Percentiles rank a stretch among this genome's conserved stretches.
These are phyloP conservation scores for Mortierella polycephala DNA, from an alignment of 371 early-diverging fungal genomes.

Conservation along the genomic window DNA sequence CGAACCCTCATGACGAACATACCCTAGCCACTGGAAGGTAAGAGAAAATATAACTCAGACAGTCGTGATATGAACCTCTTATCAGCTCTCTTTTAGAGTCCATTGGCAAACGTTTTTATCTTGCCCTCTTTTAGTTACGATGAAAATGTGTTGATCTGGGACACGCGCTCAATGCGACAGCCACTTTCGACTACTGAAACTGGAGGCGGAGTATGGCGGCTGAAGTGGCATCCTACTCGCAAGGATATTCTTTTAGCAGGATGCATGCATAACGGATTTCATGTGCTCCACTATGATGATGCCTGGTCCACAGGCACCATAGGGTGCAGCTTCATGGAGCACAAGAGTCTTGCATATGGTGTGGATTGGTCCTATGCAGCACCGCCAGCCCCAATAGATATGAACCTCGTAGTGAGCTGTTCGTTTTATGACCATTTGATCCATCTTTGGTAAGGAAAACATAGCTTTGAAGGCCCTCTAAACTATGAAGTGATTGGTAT, in stretches of 20 bases:
- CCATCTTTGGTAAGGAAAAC: constrained; percentile 76
- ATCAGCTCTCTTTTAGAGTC: constrained; percentile 2
- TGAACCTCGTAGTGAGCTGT: constrained; percentile 80
- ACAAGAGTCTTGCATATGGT: constrained; percentile 90
- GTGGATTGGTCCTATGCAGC: constrained; percentile 84
- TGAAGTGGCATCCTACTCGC: constrained; percentile 91
- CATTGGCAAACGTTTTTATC: neutral
- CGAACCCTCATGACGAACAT: constrained; percentile 77
- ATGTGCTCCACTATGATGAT: constrained; percentile 58
- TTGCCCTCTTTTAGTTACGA: constrained; percentile 72
- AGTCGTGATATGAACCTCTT: neutral
- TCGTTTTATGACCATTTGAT: constrained; percentile 94
- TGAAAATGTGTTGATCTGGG: constrained; percentile 89
- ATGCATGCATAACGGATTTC: constrained; percentile 90
- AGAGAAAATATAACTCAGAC: neutral
- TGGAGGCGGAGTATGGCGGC: constrained; percentile 94
- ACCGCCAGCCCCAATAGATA: neutral
- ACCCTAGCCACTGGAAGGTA: constrained; percentile 84
- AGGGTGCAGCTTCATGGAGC: constrained; percentile 70
- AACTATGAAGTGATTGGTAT: neutral
- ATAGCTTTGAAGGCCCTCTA: neutral
- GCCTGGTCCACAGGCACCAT: constrained; percentile 15
- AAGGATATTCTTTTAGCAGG: constrained; percentile 77
- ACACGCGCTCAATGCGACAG: constrained; percentile 80
- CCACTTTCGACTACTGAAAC: constrained; percentile 75